These are phyloP conservation scores for Candida incommunis DNA, from an alignment of 805 yeast genomes.

Conservation along the genomic window DNA sequence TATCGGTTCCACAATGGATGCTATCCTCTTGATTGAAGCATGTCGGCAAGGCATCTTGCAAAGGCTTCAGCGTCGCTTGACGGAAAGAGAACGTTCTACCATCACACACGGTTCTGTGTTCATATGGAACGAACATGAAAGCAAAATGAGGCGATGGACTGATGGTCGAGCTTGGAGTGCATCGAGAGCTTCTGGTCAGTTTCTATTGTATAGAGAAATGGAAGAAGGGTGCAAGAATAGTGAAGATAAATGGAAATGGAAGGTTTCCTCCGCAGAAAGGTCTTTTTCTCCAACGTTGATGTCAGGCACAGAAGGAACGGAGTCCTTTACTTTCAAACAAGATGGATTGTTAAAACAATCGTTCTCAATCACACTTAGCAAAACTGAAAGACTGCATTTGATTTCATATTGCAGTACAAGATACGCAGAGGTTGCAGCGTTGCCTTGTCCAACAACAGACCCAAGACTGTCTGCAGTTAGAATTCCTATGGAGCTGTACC, in stretches of 20 bases:
- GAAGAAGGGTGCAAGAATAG: slow-evolving; percentile 18
- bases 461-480: slow-evolving; percentile 17
- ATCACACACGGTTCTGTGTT: slow-evolving; percentile 49
- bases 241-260: background rate
- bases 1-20: slow-evolving; percentile 44
- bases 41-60: slow-evolving; percentile 43
- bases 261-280: background rate
- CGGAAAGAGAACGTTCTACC: slow-evolving; percentile 37
- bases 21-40: slow-evolving; percentile 52
- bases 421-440: slow-evolving; percentile 15
- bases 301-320: slow-evolving; percentile 10
- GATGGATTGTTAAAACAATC: slow-evolving; percentile 54
- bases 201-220: slow-evolving; percentile 50
- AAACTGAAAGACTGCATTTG: slow-evolving; percentile 41
- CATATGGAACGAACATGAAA: slow-evolving; percentile 58
- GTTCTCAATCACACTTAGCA: slow-evolving; percentile 39
- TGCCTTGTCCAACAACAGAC: slow-evolving; percentile 33
- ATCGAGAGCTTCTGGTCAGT: slow-evolving; percentile 50
- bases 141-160: slow-evolving; percentile 67
- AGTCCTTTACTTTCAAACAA: slow-evolving; percentile 29
- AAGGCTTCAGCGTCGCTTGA: slow-evolving; percentile 41
- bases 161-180: slow-evolving; percentile 68
- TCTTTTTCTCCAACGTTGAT: too few species aligned
- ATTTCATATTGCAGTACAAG: slow-evolving; percentile 35
- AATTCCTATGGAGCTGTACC: background rate